Base-by-base conservation (phyloP, 495 filamentous ascomycete species). In the Tuber brumale region DNA sequence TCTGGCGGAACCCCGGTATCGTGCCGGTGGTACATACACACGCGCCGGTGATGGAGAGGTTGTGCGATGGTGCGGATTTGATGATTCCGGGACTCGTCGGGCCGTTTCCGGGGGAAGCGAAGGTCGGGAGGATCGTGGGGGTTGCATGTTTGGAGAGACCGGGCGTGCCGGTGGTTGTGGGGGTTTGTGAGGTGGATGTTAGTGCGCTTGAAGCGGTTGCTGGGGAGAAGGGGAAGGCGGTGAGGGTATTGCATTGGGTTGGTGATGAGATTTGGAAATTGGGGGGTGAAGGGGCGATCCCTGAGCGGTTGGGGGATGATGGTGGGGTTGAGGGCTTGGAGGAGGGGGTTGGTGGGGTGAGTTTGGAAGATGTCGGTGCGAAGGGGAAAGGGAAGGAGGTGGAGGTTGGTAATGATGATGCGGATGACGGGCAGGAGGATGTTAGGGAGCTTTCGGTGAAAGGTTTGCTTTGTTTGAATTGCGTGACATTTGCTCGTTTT, bases 1-100 rank as follows among this genome's bases (percentile, higher is more conserved):
- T 92, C 69, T 92, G 90, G 90, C 84, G 87, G 66, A 90, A 92
- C 77, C 86, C 91, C 1, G 82, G 85, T 23, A 81, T 93, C 21
- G 83, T 92, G 1, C 89, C 91, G 0, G 79, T 93, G 18, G 85
- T 93, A 5, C 86, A 91, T 77, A 93, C 91, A 0, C 89, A 89
- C 14, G 83, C 86, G 1, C 82, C 89, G 43, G 91, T 92, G 6
- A 86, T 93, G 78, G 83, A 86, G 72, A 92, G 92, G 83, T 84
- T 93, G 7, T 87, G 86, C 46, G 85, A 86, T 9, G 91, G 91
- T 8, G 90, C 91, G 4, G 90, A 92, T 83, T 83, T 93, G n/a
- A 93, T 93, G 91, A 92, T 88, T 1, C 91, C 91, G 1, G 91
- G 91, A 41, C 84, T 93, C 16, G 89, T 90, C 66, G 90, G 91